Evolutionary conservation across 2,329 filamentous ascomycete species (phyloP).

Genomic region (Colletotrichum lupini): DNA sequence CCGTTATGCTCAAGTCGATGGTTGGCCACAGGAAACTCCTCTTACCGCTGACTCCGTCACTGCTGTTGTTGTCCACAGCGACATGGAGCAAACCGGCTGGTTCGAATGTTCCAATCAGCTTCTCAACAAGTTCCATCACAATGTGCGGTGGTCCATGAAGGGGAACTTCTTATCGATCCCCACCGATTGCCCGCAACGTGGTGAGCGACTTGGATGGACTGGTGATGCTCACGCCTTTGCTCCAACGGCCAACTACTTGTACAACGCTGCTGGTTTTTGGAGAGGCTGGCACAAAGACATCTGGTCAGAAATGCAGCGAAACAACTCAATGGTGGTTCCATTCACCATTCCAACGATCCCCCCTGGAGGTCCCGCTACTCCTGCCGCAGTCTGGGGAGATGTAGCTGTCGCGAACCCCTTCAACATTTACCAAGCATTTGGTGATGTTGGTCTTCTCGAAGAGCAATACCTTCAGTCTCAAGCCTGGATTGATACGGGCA

Average conservation of each 20-base stretch:
- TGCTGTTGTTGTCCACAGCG: constrained; percentile 58
- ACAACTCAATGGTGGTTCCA: constrained; percentile 40
- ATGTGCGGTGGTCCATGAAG: constrained; percentile 66
- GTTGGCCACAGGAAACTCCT: constrained; percentile 48
- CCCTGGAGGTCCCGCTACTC: constrained; percentile 36
- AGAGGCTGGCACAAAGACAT: constrained; percentile 62
- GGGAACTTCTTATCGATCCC: constrained; percentile 69
- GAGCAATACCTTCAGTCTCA: constrained; percentile 53
- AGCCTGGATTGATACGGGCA: constrained; percentile 51
- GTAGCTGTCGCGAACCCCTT: constrained; percentile 53
- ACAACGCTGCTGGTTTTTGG: constrained; percentile 62
- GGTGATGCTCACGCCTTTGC: constrained; percentile 62
- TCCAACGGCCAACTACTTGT: constrained; percentile 64
- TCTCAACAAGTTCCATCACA: constrained; percentile 65
- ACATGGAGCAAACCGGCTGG: constrained; percentile 60
- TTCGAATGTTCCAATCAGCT: constrained; percentile 63
- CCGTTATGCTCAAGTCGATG: constrained; percentile 60
- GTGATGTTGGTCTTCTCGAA: constrained; percentile 48
- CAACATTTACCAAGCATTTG: constrained; percentile 51
- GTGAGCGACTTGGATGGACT: constrained; percentile 66
- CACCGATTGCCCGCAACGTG: constrained; percentile 68
- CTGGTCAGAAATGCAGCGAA: constrained; percentile 44
- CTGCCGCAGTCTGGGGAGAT: constrained; percentile 56
- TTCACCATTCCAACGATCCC: constrained; percentile 44
- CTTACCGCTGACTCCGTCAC: constrained; percentile 38